Base-by-base conservation (phyloP, 306 rosid species). In the Pterocarpus macrocarpus region DNA sequence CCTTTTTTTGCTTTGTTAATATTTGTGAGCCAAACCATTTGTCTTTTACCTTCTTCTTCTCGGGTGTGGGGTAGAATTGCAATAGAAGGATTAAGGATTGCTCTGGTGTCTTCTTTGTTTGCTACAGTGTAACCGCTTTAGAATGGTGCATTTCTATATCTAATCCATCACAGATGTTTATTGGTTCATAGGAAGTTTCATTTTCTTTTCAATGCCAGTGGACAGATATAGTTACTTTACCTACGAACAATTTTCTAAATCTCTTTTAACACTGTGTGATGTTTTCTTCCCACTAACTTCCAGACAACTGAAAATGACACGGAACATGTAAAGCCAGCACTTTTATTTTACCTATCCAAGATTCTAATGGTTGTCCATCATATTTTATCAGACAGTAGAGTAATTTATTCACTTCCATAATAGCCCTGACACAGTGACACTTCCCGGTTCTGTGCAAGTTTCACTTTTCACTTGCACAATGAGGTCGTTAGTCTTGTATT, bases 31-130 rank as follows among this genome's bases (percentile, higher is more conserved):
- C 82, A 81, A 78, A 15, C 71, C 56, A 68, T 73, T 83, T 83
- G 71, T 81, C 56, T 80, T 81, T 38, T 80, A 9, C 64, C 65
- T 56, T 68, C 57, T 79, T 15, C 77, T 78, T 64, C 75, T 84
- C 41, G 64, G 77, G 86, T 86, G 91, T 86, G 90, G 85, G 85
- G 81, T 79, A 84, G 83, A 88, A 80, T 71, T 81, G 76, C 73
- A 67, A 80, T 84, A 84, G 7, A 39, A 39, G 44, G 44, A 39
- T 39, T 71, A 75, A 78, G 80, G 86, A 81, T 81, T 81, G 73
- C 36, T 81, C 53, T 73, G 64, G 39, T 79, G 83, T 76, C 44
- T 55, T 81, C 47, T 75, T 65, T 73, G 39, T 77, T 83, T 72
- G 41, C 64, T 76, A 68, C 66, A 64, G 47, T 83, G 91, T 81